A percentile compares a stretch with the other conserved stretches of the same genome.
phyloP scores from a whole-genome alignment of 768 basidiomycete species.

The Mycena filopes region DNA sequence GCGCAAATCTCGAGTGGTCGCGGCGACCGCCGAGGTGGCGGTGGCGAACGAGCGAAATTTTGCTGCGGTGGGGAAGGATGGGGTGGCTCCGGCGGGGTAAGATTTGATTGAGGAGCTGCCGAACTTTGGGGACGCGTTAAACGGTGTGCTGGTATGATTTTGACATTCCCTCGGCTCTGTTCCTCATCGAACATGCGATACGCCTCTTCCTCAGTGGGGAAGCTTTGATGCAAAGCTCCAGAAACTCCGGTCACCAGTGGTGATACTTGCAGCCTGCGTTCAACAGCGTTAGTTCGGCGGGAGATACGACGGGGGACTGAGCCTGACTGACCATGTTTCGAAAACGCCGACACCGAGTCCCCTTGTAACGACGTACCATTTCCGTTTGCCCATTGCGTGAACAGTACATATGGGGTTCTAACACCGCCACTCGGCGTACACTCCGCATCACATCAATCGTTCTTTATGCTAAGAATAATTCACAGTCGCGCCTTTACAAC shows the following conservation, averaged over 20 bases:
- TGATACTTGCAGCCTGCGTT: slow-evolving; percentile 55
- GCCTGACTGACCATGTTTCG: slow-evolving; percentile 48
- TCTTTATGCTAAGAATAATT: not conserved
- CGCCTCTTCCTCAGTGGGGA: slow-evolving; percentile 55
- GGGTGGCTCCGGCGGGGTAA: not conserved
- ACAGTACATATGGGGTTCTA: too few species aligned
- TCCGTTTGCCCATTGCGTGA: slow-evolving; percentile 45
- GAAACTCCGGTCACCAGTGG: slow-evolving; percentile 56
- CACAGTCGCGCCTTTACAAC: slow-evolving; percentile 55
- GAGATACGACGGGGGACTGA: too few species aligned
- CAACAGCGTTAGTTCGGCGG: too few species aligned
- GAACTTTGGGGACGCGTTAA: not conserved
- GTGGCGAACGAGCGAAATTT: not conserved
- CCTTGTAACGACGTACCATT: slow-evolving; percentile 55
- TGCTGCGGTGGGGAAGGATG: not conserved
- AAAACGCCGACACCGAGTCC: slow-evolving; percentile 54
- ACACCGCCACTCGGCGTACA: too few species aligned
- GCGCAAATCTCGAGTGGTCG: not conserved
- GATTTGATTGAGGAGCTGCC: not conserved
- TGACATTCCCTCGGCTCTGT: slow-evolving; percentile 41
- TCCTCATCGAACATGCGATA: slow-evolving; percentile 42
- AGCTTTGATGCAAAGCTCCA: slow-evolving; percentile 55
- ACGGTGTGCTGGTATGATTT: slow-evolving; percentile 34
- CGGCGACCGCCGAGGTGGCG: not conserved
- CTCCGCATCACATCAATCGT: too few species aligned